Evolutionary conservation across 1,139 yeast genomes (phyloP).

Genomic region (Suhomyces kunorum): DNA sequence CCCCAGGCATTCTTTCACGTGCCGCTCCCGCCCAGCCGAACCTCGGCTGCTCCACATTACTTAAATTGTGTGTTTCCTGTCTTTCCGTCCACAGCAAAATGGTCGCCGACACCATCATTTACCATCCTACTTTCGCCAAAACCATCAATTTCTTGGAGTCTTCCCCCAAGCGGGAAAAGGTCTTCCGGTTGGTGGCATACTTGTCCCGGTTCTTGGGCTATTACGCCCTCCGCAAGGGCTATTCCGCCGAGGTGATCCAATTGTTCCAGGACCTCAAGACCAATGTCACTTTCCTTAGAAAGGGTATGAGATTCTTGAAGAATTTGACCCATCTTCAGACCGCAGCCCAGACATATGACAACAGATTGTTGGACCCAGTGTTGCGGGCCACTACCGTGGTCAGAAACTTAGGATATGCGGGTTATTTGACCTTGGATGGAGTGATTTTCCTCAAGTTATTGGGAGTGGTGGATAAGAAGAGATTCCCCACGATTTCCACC

Average conservation of each 20-base stretch:
- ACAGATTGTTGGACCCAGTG: slow-evolving; percentile 69
- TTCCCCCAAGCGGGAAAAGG: slow-evolving; percentile 72
- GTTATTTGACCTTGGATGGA: slow-evolving; percentile 74
- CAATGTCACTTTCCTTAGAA: slow-evolving; percentile 71
- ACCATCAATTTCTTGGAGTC: slow-evolving; percentile 65
- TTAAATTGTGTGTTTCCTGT: slow-evolving; percentile 1
- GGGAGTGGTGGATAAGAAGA: slow-evolving; percentile 40
- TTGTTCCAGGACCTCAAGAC: slow-evolving; percentile 54
- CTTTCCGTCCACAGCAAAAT: slow-evolving; percentile 26
- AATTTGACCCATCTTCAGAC: slow-evolving; percentile 74
- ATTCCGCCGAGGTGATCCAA: slow-evolving; percentile 49
- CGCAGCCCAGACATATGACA: slow-evolving; percentile 68
- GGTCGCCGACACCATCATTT: slow-evolving; percentile 67
- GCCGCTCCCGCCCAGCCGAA: slow-evolving; percentile 7
- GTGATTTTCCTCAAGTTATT: slow-evolving; percentile 65
- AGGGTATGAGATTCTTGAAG: slow-evolving; percentile 82
- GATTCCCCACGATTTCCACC: slow-evolving; percentile 37
- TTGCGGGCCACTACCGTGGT: slow-evolving; percentile 59
- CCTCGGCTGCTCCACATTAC: slow-evolving; percentile 9
- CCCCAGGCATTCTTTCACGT: slow-evolving; percentile 9
- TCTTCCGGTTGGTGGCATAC: slow-evolving; percentile 79
- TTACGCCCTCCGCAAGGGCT: slow-evolving; percentile 64
- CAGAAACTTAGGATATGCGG: slow-evolving; percentile 73
- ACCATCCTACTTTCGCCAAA: slow-evolving; percentile 74
- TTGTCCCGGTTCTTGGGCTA: slow-evolving; percentile 70